Base-by-base conservation (phyloP, 805 yeast genomes). In the Candida easanensis region DNA sequence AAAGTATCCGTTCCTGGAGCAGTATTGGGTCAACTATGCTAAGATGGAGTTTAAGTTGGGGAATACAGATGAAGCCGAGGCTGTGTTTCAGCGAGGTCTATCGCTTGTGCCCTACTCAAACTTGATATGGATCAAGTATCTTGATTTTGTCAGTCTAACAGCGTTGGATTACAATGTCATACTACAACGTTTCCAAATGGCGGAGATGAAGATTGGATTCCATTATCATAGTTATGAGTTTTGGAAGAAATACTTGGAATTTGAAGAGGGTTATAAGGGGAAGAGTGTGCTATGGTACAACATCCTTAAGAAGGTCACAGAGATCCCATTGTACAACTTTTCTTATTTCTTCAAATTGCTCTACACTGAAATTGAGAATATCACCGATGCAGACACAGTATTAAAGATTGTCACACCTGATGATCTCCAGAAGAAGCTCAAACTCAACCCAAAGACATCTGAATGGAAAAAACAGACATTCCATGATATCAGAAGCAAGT, bases 11-110 rank as follows among this genome's bases (percentile, higher is more conserved):
- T 56, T 63, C 5, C 58, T 73, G 23, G 77, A 73, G 48, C 75
- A 74, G 35, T 77, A 77, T 52, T 81, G 86, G 86, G 61, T 76
- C n/a, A 65, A 71, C 30, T 78, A 64, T 55, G 82, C 84, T 0
- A 53, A 60, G 4, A 63, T 72, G 68, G 73, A 71, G 49, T 74
- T 69, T 49, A 62, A 59, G 25, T 54, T 76, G 23, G 80, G 79
- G 1, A 53, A 66, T 38, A 66, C 76, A 1, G 61, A 60, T 0
- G 43, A 47, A 3, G 70, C 78, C 2, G 57, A 58, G 2, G 47
- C 44, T 2, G 57, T 77, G 2, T 79, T 64, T 49, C 47, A 61
- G 23, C 49, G 62, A n/a, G 71, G 73, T 1, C 54, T 82, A 26
- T 45, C 49, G 3, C 50, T 63, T 16, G 45, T 76, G 14, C 71